Evolutionary conservation across 179 eudicot species (phyloP).

Genomic region (Gypsophila paniculata): DNA sequence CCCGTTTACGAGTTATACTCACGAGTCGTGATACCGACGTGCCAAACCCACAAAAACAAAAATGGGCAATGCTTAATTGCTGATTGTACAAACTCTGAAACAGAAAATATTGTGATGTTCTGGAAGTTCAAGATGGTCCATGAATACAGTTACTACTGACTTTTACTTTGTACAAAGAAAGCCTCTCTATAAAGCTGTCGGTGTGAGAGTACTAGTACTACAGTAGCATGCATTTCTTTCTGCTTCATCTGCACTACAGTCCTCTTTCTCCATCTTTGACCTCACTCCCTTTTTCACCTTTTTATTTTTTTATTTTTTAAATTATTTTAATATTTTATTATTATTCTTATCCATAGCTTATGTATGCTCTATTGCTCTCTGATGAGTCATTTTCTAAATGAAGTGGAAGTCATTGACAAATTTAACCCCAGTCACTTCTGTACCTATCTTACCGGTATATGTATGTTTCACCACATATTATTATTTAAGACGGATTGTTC

Average conservation of each 20-base stretch:
- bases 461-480: background rate
- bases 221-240: slow-evolving; percentile 19
- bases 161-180: slow-evolving; percentile 3
- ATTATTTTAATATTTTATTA: too few relatives aligned
- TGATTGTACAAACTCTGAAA: slow-evolving; percentile 7
- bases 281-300: background rate
- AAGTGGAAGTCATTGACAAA: slow-evolving; percentile 12
- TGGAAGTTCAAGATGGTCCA: slow-evolving; percentile 13
- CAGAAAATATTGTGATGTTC: slow-evolving; percentile 16
- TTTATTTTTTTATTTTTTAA: background rate
- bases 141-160: background rate
- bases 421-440: slow-evolving; percentile 9
- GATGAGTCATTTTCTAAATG: background rate
- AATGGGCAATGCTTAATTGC: slow-evolving; percentile 7
- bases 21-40: background rate
- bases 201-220: slow-evolving; percentile 7
- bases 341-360: background rate
- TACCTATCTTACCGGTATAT: background rate
- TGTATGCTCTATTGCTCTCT: background rate
- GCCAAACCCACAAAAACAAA: slow-evolving; percentile 7
- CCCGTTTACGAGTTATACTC: too few relatives aligned
- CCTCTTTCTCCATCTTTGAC: slow-evolving; percentile 23
- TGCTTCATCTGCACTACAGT: background rate
- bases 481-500: too few relatives aligned
- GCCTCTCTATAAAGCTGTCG: slow-evolving; percentile 24